Percentiles rank a stretch among this genome's conserved stretches.
phyloP scores from a whole-genome alignment of 2,329 filamentous ascomycete genomes.

The Aspergillus niger region DNA sequence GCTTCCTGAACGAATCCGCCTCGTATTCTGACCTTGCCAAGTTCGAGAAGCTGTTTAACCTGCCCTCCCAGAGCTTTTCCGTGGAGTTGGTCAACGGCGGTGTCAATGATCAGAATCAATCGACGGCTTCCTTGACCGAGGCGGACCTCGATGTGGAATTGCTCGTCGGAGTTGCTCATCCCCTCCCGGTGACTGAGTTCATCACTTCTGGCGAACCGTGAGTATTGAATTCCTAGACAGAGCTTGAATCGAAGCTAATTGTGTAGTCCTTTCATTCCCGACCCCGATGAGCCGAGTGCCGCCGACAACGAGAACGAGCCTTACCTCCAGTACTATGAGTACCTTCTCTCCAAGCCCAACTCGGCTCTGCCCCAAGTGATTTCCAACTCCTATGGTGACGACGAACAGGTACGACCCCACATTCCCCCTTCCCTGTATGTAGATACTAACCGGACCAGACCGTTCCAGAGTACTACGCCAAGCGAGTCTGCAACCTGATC shows the following conservation, averaged over 20 bases:
- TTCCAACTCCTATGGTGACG: conserved; percentile 67
- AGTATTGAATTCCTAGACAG: background rate
- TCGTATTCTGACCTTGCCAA: conserved; percentile 49
- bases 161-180: conserved; percentile 57
- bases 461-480: conserved; percentile 62
- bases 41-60: conserved; percentile 44
- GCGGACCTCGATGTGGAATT: conserved; percentile 64
- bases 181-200: conserved; percentile 49
- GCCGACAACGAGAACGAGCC: conserved; percentile 64
- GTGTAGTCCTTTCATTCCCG: conserved; percentile 51
- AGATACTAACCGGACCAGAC: conserved; percentile 40
- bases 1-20: conserved; percentile 56
- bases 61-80: conserved; percentile 41
- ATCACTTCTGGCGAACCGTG: conserved; percentile 3
- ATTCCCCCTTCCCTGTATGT: too few species aligned
- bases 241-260: background rate
- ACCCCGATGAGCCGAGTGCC: conserved; percentile 39
- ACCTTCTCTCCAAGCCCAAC: conserved; percentile 55
- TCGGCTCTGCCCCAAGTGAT: conserved; percentile 61
- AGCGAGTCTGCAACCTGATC: conserved; percentile 64
- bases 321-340: conserved; percentile 64
- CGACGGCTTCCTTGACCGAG: conserved; percentile 50
- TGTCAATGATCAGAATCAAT: conserved; percentile 42
- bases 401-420: conserved; percentile 48
- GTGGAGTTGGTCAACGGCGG: conserved; percentile 44